A percentile compares a stretch with the other conserved stretches of the same genome.
These are phyloP conservation scores for Sporisorium reilianum DNA, from an alignment of 1,284 basidiomycete species.

Conservation along the genomic window DNA sequence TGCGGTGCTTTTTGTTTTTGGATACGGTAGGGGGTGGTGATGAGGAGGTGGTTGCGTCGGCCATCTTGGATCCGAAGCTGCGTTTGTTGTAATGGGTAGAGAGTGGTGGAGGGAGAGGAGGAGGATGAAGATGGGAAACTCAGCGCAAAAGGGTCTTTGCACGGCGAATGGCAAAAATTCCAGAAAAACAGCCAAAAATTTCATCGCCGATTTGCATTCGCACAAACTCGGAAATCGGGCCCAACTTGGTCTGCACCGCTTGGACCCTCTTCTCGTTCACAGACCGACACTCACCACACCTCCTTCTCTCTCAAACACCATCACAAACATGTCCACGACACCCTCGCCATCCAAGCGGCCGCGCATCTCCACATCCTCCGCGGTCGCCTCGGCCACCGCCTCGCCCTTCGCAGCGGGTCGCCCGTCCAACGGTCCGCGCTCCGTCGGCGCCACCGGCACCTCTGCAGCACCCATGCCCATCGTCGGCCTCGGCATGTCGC, in stretches of 20 bases:
- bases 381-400: slow-evolving; percentile 20
- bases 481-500: slow-evolving; percentile 27
- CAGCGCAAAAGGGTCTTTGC: slow-evolving; percentile 5
- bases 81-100: not conserved
- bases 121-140: not conserved
- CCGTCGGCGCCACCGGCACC: slow-evolving; percentile 24
- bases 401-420: slow-evolving; percentile 22
- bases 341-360: slow-evolving; percentile 44
- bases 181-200: slow-evolving; percentile 33
- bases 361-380: slow-evolving; percentile 22
- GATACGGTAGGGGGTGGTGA: slow-evolving; percentile 9
- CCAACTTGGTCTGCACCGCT: slow-evolving; percentile 2
- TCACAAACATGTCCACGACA: slow-evolving; percentile 41
- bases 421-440: slow-evolving; percentile 21
- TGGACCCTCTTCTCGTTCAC: slow-evolving; percentile 22
- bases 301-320: too few relatives aligned
- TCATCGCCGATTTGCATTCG: slow-evolving; percentile 27
- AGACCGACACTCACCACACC: not conserved
- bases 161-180: slow-evolving; percentile 30
- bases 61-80: slow-evolving; percentile 7
- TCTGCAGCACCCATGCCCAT: slow-evolving; percentile 3
- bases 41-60: slow-evolving; percentile 15
- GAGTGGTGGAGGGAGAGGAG: not conserved
- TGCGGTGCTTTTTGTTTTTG: slow-evolving; percentile 68
- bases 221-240: not conserved